A percentile compares a stretch with the other conserved stretches of the same genome.
Evolutionary conservation across 495 filamentous ascomycete genomes (phyloP).

Genomic region (Aspergillus indologenus): DNA sequence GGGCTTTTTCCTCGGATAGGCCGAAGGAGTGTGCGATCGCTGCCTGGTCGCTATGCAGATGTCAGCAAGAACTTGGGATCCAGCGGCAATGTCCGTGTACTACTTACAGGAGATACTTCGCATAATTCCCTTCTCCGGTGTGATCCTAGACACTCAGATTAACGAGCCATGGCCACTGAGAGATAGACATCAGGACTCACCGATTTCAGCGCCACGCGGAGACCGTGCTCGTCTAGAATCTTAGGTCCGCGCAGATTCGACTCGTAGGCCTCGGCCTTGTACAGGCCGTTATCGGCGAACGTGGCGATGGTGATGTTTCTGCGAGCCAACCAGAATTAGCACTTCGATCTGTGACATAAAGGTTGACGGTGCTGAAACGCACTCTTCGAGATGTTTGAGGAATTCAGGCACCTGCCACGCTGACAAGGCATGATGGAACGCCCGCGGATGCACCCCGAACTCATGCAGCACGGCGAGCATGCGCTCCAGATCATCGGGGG

Average conservation of each 20-base stretch:
- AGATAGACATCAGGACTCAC: too few relatives aligned
- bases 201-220: slow-evolving; percentile 51
- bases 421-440: slow-evolving; percentile 64
- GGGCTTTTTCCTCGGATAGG: slow-evolving; percentile 55
- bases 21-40: slow-evolving; percentile 59
- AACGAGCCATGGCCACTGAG: not conserved
- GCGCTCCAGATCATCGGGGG: slow-evolving; percentile 60
- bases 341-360: not conserved
- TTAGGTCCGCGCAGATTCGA: slow-evolving; percentile 59
- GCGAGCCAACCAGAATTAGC: slow-evolving; percentile 12
- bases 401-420: slow-evolving; percentile 60
- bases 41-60: slow-evolving; percentile 39
- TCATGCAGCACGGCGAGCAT: slow-evolving; percentile 62
- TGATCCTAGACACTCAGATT: slow-evolving; percentile 28
- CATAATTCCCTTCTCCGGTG: slow-evolving; percentile 31
- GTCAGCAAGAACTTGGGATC: not conserved
- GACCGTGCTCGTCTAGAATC: slow-evolving; percentile 55
- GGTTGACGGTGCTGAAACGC: not conserved
- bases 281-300: slow-evolving; percentile 63
- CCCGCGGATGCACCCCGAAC: slow-evolving; percentile 58
- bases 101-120: slow-evolving; percentile 38
- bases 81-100: not conserved
- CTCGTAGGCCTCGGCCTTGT: slow-evolving; percentile 60
- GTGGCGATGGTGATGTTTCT: slow-evolving; percentile 35
- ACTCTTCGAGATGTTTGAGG: slow-evolving; percentile 32